Evolutionary conservation across 1,284 basidiomycete species (phyloP).

Genomic region (Phylloporus sp.): DNA sequence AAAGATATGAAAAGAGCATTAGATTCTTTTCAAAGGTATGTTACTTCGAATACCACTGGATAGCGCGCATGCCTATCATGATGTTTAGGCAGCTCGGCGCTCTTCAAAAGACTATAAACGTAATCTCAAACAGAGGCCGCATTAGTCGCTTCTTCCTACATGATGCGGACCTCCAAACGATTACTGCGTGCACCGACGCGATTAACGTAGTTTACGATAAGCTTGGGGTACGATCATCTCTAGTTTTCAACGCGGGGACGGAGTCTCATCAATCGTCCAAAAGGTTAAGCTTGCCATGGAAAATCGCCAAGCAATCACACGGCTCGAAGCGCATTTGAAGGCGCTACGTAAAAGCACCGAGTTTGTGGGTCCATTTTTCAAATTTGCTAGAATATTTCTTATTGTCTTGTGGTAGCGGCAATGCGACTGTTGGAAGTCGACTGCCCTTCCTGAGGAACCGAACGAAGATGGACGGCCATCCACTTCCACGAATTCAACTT

Average conservation of each 20-base stretch:
- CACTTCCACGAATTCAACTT: not conserved
- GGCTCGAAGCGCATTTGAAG: slow-evolving; percentile 15
- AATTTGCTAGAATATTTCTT: not conserved
- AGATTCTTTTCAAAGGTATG: slow-evolving; percentile 12
- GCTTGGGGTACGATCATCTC: slow-evolving; percentile 13
- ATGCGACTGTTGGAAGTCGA: slow-evolving; percentile 13
- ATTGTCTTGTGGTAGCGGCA: slow-evolving; percentile 9
- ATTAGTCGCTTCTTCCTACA: slow-evolving; percentile 16
- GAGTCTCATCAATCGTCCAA: not conserved
- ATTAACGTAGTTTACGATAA: slow-evolving; percentile 17
- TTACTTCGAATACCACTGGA: not conserved
- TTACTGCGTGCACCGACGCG: slow-evolving; percentile 12
- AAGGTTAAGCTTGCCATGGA: slow-evolving; percentile 13
- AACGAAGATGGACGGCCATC: not conserved
- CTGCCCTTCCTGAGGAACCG: not conserved
- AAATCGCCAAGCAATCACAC: slow-evolving; percentile 11
- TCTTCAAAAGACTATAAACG: slow-evolving; percentile 14
- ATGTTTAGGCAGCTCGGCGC: slow-evolving; percentile 17
- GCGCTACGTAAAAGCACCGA: not conserved
- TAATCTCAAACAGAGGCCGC: slow-evolving; percentile 9
- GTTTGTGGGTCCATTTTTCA: slow-evolving; percentile 5
- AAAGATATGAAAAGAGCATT: slow-evolving; percentile 5
- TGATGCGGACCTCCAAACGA: slow-evolving; percentile 15
- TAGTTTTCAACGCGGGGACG: accelerated
- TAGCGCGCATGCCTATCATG: not conserved